These are phyloP conservation scores for Capsella bursapastoris DNA, from an alignment of 345 rosid genomes.

Conservation along the genomic window DNA sequence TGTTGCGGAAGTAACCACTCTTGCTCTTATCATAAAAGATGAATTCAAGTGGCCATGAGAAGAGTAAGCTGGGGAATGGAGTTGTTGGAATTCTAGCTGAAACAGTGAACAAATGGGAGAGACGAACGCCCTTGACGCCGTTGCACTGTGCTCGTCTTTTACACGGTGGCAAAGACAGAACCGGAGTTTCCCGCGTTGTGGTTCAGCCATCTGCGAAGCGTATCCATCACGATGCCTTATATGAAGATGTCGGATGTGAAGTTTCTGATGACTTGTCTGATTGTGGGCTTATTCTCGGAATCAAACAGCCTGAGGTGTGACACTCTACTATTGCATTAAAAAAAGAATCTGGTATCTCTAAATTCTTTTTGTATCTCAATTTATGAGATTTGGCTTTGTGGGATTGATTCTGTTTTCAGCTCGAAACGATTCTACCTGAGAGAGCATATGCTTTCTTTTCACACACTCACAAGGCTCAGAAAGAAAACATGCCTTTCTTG, in stretches of 20 bases:
- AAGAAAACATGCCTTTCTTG: conserved; percentile 81
- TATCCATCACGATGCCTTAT: conserved; percentile 80
- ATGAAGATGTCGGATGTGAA: conserved; percentile 83
- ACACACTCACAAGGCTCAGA: conserved; percentile 89
- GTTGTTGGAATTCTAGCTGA: conserved; percentile 85
- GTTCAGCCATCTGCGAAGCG: conserved; percentile 93
- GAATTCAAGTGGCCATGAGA: conserved; percentile 24
- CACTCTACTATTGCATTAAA: background rate
- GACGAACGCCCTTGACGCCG: conserved; percentile 93
- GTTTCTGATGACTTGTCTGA: conserved; percentile 84
- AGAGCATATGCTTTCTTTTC: conserved; percentile 93
- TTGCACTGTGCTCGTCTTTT: conserved; percentile 88
- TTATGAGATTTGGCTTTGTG: background rate
- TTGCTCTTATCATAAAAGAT: background rate
- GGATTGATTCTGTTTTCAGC: conserved; percentile 47
- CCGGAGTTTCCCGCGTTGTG: conserved; percentile 75
- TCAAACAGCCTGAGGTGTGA: conserved; percentile 83
- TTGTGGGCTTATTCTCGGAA: conserved; percentile 83
- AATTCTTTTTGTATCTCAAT: background rate
- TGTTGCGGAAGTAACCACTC: no score
- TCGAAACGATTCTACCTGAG: conserved; percentile 77
- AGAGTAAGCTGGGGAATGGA: conserved; percentile 79
- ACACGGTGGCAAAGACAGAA: conserved; percentile 63
- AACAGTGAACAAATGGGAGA: conserved; percentile 86
- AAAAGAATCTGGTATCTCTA: background rate